Evolutionary conservation across 441 rosid genomes (phyloP), one percentile per base, ranked within the genome.

Genomic region (Gossypium gossypioides): DNA sequence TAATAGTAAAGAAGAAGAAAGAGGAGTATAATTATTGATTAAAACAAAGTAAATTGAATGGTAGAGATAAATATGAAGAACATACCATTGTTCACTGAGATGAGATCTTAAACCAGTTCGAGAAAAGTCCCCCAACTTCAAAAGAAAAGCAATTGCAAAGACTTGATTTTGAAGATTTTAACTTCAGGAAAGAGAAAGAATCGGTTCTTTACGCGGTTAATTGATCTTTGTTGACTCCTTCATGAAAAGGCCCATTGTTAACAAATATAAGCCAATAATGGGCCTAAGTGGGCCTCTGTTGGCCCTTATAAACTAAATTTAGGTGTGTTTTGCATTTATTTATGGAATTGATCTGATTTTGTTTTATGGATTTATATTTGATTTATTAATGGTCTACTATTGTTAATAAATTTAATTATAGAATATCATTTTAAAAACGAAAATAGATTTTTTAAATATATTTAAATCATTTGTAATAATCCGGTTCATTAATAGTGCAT

Each of bases 81-180:
- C 76, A 52, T 51, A 79, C 81, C 81, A 79, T 79, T 48, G 56
- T 1, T 68, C 6, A 29, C 22, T 25, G 19, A 24, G 70, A 63
- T 54, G 55, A 68, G 74, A 77, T 77, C 56, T 68, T 34, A 61
- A 24, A 67, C 46, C 66, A 37, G 69, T 4, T 58, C 46, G 48
- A 24, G 42, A 59, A 13, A 6, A 55, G 13, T 10, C 6, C 60
- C 60, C 60, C 13, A 19, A 54, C 25, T 18, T 54, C 57, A 52
- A 34, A 34, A 34, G 9, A 48, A 48, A 13, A 3, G 9, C 3
- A 3, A 22, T 13, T 3, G 34, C 8, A 34, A 16, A 58, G 6
- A 1, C 27, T 6, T n/a, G 54, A 21, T 7, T 60, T 34, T 51
- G 42, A 24, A 40, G 24, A 19, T 37, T 3, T 2, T 12, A 52